Percentiles rank a stretch among this genome's conserved stretches.
Conservation (phyloP, 495 filamentous ascomycete genomes). For the Penicillium riverlandense region DNA sequence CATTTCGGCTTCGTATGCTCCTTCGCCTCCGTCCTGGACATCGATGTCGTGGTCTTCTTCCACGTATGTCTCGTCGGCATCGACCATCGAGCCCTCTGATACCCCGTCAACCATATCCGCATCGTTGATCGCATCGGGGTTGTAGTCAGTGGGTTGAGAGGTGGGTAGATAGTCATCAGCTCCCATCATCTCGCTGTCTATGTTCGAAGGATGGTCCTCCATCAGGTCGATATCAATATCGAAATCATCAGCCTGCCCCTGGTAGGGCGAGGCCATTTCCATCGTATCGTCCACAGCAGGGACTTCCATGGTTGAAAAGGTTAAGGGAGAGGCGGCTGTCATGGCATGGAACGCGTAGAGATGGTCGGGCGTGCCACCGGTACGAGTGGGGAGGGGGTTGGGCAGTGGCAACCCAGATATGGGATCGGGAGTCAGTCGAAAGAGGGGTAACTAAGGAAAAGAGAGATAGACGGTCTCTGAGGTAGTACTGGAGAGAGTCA, state of each 20-base stretch:
- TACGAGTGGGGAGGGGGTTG: conserved; percentile 14
- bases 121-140: conserved; percentile 27
- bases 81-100: conserved; percentile 33
- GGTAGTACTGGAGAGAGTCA: no score
- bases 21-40: conserved; percentile 25
- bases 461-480: not conserved
- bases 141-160: conserved; percentile 26
- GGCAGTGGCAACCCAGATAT: conserved; percentile 4
- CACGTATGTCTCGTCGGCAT: conserved; percentile 20
- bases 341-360: conserved; percentile 24
- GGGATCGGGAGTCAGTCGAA: not conserved
- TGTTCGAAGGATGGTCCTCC: conserved; percentile 39
- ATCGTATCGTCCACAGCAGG: conserved; percentile 41
- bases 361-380: conserved; percentile 1
- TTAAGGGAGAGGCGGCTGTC: conserved; percentile 28
- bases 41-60: conserved; percentile 28
- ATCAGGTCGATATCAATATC: conserved; percentile 70
- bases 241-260: conserved; percentile 54
- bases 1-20: conserved; percentile 37
- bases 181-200: conserved; percentile 59
- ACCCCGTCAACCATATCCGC: conserved; percentile 46
- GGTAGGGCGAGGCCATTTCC: conserved; percentile 46
- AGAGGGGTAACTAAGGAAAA: not conserved
- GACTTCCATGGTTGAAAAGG: conserved; percentile 34
- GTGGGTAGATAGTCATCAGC: conserved; percentile 36